These are phyloP conservation scores for Ogataea trehaloabstinens DNA, from an alignment of 805 yeast genomes.

Conservation along the genomic window DNA sequence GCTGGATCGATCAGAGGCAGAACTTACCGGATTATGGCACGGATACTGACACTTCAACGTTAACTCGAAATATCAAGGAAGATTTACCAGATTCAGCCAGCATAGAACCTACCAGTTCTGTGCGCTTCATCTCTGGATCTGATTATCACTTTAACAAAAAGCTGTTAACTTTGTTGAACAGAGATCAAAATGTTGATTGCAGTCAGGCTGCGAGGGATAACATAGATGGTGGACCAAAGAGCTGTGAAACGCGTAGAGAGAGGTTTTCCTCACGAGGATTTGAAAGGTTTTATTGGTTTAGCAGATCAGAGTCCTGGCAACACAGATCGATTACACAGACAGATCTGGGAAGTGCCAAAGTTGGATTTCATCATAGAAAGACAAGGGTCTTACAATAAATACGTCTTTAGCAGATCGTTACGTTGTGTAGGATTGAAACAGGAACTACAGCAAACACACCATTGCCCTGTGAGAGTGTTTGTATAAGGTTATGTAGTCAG, in stretches of 20 bases:
- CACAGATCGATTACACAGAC: constrained; percentile 1
- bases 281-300: not conserved
- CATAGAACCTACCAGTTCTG: not conserved
- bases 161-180: constrained; percentile 13
- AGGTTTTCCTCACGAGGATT: not conserved
- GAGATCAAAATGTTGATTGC: constrained; percentile 2
- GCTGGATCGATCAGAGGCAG: not conserved
- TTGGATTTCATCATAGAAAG: not conserved
- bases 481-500: no score
- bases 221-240: not conserved
- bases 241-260: not conserved
- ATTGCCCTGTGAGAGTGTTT: no score
- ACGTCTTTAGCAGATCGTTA: not conserved
- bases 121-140: constrained; percentile 15
- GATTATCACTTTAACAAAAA: constrained; percentile 17
- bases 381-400: constrained; percentile 9
- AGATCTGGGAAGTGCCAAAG: not conserved
- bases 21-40: not conserved
- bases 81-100: not conserved
- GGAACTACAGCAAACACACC: no score
- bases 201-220: not conserved
- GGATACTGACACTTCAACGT: not conserved
- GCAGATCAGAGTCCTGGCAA: not conserved
- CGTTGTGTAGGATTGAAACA: no score
- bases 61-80: not conserved